phyloP scores from a whole-genome alignment of 2,329 filamentous ascomycete species.

The Cordyceps cicadae region DNA sequence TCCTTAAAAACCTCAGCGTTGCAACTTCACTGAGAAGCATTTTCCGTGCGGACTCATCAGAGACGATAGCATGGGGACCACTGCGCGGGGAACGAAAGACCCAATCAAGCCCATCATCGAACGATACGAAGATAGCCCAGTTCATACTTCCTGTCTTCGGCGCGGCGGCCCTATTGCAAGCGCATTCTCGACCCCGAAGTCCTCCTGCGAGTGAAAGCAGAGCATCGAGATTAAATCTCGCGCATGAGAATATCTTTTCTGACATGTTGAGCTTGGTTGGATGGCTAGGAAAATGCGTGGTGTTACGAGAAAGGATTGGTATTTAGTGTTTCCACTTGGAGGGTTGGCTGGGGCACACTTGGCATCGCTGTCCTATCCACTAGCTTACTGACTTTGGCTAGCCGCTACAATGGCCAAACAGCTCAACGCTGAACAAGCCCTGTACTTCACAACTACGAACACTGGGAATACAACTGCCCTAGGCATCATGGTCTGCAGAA shows the following conservation, averaged over 20 bases:
- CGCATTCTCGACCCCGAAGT: constrained; percentile 15
- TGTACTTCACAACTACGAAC: too few species aligned
- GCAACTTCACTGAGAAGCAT: constrained; percentile 17
- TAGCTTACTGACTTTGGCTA: too few species aligned
- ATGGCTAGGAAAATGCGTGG: too few species aligned
- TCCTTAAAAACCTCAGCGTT: constrained; percentile 16
- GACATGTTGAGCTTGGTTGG: neutral
- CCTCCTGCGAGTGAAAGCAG: constrained; percentile 14
- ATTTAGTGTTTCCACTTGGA: too few species aligned
- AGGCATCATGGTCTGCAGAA: too few species aligned
- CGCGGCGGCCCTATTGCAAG: constrained; percentile 10
- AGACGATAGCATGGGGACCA: neutral
- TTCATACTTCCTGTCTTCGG: constrained; percentile 16
- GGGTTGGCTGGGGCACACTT: too few species aligned
- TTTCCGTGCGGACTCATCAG: constrained; percentile 14
- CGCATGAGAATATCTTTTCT: constrained; percentile 6
- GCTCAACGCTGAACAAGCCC: too few species aligned
- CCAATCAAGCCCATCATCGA: constrained; percentile 18
- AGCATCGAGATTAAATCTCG: constrained; percentile 15
- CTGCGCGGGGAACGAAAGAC: constrained; percentile 16
- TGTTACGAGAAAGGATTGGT: too few species aligned
- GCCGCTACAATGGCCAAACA: too few species aligned
- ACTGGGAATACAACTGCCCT: too few species aligned
- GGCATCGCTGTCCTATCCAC: too few species aligned
- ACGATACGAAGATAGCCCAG: constrained; percentile 17